These are phyloP conservation scores for Potentilla sterilis DNA, from an alignment of 306 rosid genomes.

Conservation along the genomic window DNA sequence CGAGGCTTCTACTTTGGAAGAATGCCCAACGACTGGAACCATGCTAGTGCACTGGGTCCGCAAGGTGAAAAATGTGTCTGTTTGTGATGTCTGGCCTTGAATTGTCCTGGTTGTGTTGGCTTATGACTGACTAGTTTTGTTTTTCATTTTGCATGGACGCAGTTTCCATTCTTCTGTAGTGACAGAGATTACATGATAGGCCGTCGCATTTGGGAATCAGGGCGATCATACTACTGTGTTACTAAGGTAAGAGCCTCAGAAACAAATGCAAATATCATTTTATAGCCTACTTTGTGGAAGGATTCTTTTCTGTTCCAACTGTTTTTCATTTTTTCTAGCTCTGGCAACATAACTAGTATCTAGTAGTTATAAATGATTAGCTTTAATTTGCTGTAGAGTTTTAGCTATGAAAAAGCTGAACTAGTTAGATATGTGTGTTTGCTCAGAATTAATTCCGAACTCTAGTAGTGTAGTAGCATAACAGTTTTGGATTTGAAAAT, in stretches of 20 bases:
- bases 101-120: constrained; percentile 7
- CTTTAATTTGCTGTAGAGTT: background rate
- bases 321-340: background rate
- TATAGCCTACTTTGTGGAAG: background rate
- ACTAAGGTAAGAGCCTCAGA: constrained; percentile 42
- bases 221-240: constrained; percentile 48
- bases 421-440: background rate
- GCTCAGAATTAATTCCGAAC: background rate
- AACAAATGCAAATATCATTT: background rate
- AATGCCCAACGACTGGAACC: constrained; percentile 49
- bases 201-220: constrained; percentile 62
- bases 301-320: background rate
- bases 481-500: background rate
- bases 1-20: constrained; percentile 41
- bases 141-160: constrained; percentile 20
- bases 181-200: constrained; percentile 60
- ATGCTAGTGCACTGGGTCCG: constrained; percentile 64
- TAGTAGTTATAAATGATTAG: background rate
- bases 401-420: background rate
- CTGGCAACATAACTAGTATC: background rate
- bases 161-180: constrained; percentile 69
- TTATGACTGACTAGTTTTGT: background rate
- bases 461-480: background rate
- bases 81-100: background rate
- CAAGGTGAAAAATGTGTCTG: constrained; percentile 37